A percentile compares a stretch with the other conserved stretches of the same genome.
phyloP scores from a whole-genome alignment of 2,329 filamentous ascomycete genomes.

The Cladosporium phlei region DNA sequence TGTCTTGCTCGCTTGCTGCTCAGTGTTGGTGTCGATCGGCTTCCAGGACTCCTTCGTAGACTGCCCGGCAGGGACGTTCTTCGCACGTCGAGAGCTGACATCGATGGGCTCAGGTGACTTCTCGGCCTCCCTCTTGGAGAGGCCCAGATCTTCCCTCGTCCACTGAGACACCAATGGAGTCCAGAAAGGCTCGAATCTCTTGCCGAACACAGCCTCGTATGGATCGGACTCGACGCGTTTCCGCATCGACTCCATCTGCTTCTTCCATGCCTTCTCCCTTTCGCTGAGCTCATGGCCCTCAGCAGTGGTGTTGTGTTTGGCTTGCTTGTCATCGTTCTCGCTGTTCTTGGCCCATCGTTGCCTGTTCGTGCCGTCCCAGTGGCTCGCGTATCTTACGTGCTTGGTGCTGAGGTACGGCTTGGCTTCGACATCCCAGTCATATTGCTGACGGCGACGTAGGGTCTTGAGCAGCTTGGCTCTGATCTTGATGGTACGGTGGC shows the following conservation, averaged over 20 bases:
- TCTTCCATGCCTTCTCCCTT: conserved; percentile 28
- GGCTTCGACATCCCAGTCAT: conserved; percentile 25
- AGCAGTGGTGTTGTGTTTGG: conserved; percentile 4
- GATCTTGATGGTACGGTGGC: conserved; percentile 28
- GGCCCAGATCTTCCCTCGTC: conserved; percentile 25
- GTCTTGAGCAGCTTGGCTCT: conserved; percentile 30
- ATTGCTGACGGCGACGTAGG: conserved; percentile 27
- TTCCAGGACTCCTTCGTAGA: background rate
- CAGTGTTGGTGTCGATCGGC: background rate
- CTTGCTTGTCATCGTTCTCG: conserved; percentile 13
- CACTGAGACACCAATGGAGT: conserved; percentile 26
- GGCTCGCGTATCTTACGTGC: conserved; percentile 28
- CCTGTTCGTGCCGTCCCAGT: conserved; percentile 19
- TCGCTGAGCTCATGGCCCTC: conserved; percentile 25
- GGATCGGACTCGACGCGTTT: conserved; percentile 37
- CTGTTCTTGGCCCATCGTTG: conserved; percentile 16
- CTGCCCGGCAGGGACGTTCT: background rate
- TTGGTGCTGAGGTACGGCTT: conserved; percentile 16
- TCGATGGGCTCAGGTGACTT: background rate
- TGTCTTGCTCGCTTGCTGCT: conserved; percentile 13
- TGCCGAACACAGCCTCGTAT: conserved; percentile 41
- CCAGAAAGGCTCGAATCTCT: conserved; percentile 34
- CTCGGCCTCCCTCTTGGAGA: conserved; percentile 13
- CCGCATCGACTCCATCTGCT: conserved; percentile 31
- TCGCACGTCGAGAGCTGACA: background rate